A percentile compares a stretch with the other conserved stretches of the same genome.
phyloP scores from a whole-genome alignment of 345 rosid genomes.

The Hevea brasiliensis region DNA sequence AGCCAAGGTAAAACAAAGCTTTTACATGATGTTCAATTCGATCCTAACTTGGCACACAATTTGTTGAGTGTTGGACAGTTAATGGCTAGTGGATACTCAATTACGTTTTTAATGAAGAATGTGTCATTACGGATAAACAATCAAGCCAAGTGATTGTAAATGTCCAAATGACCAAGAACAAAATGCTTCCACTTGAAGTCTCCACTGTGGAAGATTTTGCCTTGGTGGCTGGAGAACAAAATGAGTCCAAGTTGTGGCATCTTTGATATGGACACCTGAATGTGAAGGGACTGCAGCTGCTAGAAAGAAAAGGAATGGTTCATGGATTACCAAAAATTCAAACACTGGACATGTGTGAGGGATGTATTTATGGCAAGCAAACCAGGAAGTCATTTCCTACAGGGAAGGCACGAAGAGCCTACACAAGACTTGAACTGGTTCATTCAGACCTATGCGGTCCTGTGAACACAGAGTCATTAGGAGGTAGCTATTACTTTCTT shows the following conservation, averaged over 20 bases:
- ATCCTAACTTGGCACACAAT: constrained; percentile 14
- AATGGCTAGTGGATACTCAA: constrained; percentile 6
- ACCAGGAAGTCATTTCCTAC: neutral
- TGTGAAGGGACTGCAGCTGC: neutral
- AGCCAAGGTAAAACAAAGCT: neutral
- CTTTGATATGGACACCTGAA: constrained; percentile 3
- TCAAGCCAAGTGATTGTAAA: neutral
- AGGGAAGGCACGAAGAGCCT: neutral
- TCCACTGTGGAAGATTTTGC: neutral
- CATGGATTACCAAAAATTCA: constrained; percentile 3
- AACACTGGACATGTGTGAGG: neutral
- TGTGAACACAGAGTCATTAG: neutral
- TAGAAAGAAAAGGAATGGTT: neutral
- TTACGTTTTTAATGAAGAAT: neutral
- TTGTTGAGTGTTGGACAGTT: constrained; percentile 3
- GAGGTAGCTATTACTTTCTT: neutral
- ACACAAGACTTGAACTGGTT: neutral
- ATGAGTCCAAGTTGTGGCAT: constrained; percentile 6
- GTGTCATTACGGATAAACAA: constrained; percentile 10
- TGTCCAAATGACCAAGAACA: neutral
- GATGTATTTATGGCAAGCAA: constrained; percentile 6
- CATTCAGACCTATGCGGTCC: neutral
- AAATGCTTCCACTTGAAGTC: neutral
- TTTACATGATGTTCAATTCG: constrained; percentile 7
- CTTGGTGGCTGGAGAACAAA: neutral